Conservation (phyloP, 306 rosid genomes). For the Inga laurina region DNA sequence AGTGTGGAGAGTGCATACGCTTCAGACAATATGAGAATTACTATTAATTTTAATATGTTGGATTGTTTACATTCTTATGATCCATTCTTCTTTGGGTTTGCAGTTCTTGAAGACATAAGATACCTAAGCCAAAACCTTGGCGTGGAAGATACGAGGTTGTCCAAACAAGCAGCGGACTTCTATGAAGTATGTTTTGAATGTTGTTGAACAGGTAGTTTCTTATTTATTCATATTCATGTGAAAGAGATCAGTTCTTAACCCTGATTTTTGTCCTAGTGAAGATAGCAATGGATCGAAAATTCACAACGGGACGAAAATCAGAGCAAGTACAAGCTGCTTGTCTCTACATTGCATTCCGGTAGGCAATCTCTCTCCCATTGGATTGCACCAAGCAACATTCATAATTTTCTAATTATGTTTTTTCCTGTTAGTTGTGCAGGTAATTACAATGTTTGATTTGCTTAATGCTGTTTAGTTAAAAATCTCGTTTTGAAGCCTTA, state of each 20-base stretch:
- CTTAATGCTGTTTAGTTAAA: not conserved
- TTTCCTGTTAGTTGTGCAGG: too few relatives aligned
- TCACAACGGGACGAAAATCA: conserved; percentile 78
- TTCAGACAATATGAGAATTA: not conserved
- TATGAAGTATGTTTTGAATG: conserved; percentile 47
- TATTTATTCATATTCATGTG: conserved; percentile 2
- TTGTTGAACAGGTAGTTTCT: conserved; percentile 1
- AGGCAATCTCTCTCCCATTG: conserved; percentile 15
- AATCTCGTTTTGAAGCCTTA: not conserved
- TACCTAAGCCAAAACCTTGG: conserved; percentile 49
- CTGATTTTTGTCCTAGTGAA: conserved; percentile 36
- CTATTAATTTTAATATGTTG: not conserved
- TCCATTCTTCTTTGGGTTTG: conserved; percentile 14
- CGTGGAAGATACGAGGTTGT: conserved; percentile 44
- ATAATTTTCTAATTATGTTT: too few relatives aligned
- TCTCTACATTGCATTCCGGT: conserved; percentile 87
- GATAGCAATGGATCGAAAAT: conserved; percentile 72
- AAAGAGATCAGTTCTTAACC: conserved; percentile 8
- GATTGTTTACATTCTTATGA: conserved; percentile 9
- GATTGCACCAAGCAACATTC: not conserved
- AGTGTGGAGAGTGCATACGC: conserved; percentile 13
- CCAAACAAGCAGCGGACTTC: conserved; percentile 21
- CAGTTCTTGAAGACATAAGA: conserved; percentile 48
- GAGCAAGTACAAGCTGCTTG: conserved; percentile 80
- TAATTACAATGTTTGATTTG: too few relatives aligned